Base-by-base conservation (phyloP, 1,139 yeast genomes). In the Entelexis sorbosivorans region DNA sequence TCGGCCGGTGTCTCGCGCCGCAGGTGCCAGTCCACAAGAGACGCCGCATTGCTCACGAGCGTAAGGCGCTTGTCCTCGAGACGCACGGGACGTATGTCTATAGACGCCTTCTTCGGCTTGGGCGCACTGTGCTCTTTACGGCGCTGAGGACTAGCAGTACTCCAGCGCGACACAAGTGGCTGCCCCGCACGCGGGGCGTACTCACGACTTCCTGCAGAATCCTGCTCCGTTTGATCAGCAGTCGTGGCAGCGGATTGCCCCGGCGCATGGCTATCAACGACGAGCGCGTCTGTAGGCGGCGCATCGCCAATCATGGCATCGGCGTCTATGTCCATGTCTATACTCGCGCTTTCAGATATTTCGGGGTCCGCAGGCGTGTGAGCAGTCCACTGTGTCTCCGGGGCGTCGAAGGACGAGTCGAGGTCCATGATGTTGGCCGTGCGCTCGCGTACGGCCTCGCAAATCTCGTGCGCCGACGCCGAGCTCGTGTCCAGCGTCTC, bases 21-120 rank as follows among this genome's bases (percentile, higher is more conserved):
- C 16, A 54, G 17, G 17, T 50, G 51, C 52, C 52, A 54, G 43
- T 54, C 57, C 8, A 46, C n/a, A 10, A 54, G 47, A 2, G 29
- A 13, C 17, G 29, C 24, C 2, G 54, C 14, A 24, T 40, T 54
- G 2, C 8, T 13, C 36, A 33, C 24, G n/a, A 53, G 16, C 16
- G 32, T 40, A 38, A 32, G 24, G 47, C 5, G 4, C 32, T 19
- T 20, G 28, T 16, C 29, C 14, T 16, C 31, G 9, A 11, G 5
- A 11, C 14, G 31, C 2, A 20, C 29, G 16, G 45, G 45, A 9
- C 42, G 14, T 38, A 24, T 11, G 31, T 11, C 31, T 28, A 9
- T 28, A 13, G 31, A 11, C 13, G 7, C 5, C 31, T 7, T 10
- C 31, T 28, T 28, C 6, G 24, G 32, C 32, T 29, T 29, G 11